Percentiles rank a stretch among this genome's conserved stretches.
These are phyloP conservation scores for Toxoplasma gondii DNA, from an alignment of 169 alveolate species.

Conservation along the genomic window DNA sequence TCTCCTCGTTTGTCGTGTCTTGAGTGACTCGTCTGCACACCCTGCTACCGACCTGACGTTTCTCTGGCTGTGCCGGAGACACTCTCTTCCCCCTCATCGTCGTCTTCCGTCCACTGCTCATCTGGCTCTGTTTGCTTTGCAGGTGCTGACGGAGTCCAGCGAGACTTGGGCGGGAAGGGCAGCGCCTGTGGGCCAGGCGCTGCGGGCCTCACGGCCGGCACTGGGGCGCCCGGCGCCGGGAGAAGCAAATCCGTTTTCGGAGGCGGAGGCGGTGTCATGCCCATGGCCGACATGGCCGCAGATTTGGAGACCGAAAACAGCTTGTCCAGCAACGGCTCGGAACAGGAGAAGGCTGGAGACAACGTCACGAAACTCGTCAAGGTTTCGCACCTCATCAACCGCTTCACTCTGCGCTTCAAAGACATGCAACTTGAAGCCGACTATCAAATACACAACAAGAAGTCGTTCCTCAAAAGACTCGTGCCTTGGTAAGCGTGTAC, in stretches of 20 bases:
- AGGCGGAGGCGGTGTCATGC: neutral
- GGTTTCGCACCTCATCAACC: constrained; percentile 57
- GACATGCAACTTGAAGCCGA: constrained; percentile 67
- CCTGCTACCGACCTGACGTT: no score
- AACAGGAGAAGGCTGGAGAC: constrained; percentile 24
- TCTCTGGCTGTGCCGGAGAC: neutral
- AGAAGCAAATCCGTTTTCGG: constrained; percentile 9
- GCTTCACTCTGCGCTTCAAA: constrained; percentile 60
- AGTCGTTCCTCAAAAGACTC: constrained; percentile 61
- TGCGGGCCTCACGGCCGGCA: constrained; percentile 18
- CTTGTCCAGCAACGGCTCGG: constrained; percentile 22
- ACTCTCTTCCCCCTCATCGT: neutral
- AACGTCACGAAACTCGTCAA: constrained; percentile 41
- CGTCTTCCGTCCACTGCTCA: neutral
- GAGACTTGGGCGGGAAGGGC: neutral
- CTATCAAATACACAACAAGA: constrained; percentile 57
- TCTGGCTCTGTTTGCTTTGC: neutral
- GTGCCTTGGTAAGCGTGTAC: constrained; percentile 44
- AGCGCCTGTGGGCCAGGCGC: neutral
- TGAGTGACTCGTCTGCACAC: no score
- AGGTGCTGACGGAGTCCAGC: neutral
- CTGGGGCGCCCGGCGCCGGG: neutral
- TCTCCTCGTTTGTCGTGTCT: no score
- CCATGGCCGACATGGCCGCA: constrained; percentile 4
- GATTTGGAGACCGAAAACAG: constrained; percentile 29